A percentile compares a stretch with the other conserved stretches of the same genome.
Evolutionary conservation across 2,329 filamentous ascomycete genomes (phyloP).

Genomic region (Colletotrichum camelliae): DNA sequence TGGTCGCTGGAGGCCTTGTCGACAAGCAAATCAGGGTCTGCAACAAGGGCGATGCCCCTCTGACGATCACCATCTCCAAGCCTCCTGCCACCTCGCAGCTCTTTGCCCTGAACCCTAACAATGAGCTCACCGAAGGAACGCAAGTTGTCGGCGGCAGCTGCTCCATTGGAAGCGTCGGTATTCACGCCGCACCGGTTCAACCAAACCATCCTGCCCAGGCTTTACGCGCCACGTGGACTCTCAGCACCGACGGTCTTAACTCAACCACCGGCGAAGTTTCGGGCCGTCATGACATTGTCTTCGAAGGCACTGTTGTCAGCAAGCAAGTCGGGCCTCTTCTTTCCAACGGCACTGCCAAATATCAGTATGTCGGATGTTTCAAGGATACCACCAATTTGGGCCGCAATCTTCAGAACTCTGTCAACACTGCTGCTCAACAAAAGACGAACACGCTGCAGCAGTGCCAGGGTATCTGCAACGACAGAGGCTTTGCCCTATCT

Average conservation of each 20-base stretch:
- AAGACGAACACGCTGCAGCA: conserved; percentile 37
- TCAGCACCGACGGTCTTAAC: conserved; percentile 45
- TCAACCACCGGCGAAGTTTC: conserved; percentile 29
- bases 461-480: conserved; percentile 34
- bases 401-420: conserved; percentile 34
- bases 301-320: conserved; percentile 36
- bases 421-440: conserved; percentile 27
- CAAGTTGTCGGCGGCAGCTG: conserved; percentile 35
- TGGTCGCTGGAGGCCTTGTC: conserved; percentile 32
- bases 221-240: conserved; percentile 38
- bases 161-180: conserved; percentile 33
- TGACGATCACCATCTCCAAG: conserved; percentile 43
- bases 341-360: conserved; percentile 31
- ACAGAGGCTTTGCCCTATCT: conserved; percentile 35
- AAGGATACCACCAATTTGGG: conserved; percentile 34
- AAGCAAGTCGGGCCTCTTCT: conserved; percentile 40
- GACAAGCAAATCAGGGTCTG: conserved; percentile 37
- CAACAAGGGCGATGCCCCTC: conserved; percentile 39
- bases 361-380: conserved; percentile 45
- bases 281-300: conserved; percentile 39
- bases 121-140: conserved; percentile 38
- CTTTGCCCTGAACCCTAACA: conserved; percentile 33
- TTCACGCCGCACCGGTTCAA: conserved; percentile 33
- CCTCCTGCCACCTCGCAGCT: conserved; percentile 36
- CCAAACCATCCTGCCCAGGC: conserved; percentile 33